A percentile compares a stretch with the other conserved stretches of the same genome.
These are phyloP conservation scores for Leishmania turanica DNA, from an alignment of 208 protist species.

Conservation along the genomic window DNA sequence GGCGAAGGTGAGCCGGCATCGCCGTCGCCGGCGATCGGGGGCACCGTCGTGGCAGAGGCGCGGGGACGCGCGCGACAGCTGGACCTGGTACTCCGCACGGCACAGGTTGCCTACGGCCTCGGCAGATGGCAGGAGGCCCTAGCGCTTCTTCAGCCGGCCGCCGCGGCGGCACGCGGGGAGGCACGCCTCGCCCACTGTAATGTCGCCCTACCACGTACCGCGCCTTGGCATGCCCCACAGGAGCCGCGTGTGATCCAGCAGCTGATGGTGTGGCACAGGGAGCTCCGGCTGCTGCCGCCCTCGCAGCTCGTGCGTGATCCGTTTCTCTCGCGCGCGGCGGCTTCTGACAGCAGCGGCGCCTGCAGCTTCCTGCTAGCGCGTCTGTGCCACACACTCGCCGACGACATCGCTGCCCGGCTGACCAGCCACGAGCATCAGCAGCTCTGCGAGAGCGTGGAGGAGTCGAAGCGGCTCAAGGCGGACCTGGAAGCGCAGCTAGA, in stretches of 20 bases:
- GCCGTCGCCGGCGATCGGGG: background rate
- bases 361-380: slow-evolving; percentile 67
- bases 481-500: slow-evolving; percentile 36
- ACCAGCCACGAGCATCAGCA: slow-evolving; percentile 53
- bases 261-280: slow-evolving; percentile 57
- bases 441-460: slow-evolving; percentile 46
- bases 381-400: slow-evolving; percentile 63
- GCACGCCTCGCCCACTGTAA: background rate
- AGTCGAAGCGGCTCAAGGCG: slow-evolving; percentile 38
- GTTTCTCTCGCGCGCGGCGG: slow-evolving; percentile 46
- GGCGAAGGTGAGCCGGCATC: background rate
- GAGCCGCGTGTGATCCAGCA: slow-evolving; percentile 56
- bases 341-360: slow-evolving; percentile 48
- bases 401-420: slow-evolving; percentile 51
- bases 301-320: slow-evolving; percentile 80
- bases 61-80: background rate
- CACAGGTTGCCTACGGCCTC: slow-evolving; percentile 32
- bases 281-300: slow-evolving; percentile 51
- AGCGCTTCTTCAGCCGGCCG: slow-evolving; percentile 25
- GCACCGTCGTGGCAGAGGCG: background rate
- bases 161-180: background rate
- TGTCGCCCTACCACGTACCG: background rate
- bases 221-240: slow-evolving; percentile 2
- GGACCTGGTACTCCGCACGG: slow-evolving; percentile 32
- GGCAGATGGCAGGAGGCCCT: slow-evolving; percentile 34